Percentiles rank a stretch among this genome's conserved stretches.
phyloP scores from a whole-genome alignment of 306 rosid genomes.

The Sechiopsis laciniata region DNA sequence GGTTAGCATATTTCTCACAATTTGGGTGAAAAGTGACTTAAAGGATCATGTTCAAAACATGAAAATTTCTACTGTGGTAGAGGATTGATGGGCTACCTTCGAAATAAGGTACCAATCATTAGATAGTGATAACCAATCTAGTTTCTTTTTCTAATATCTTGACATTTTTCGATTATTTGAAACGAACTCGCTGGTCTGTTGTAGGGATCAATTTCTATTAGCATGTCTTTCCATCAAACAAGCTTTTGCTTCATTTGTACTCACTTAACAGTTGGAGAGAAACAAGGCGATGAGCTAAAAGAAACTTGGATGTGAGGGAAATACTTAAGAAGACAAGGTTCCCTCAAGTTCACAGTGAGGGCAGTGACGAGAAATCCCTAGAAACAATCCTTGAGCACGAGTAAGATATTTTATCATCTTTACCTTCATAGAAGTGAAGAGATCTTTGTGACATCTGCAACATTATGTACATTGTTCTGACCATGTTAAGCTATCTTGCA shows the following conservation, averaged over 20 bases:
- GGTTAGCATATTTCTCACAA: constrained; percentile 95
- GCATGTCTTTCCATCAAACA: constrained; percentile 94
- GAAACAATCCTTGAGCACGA: constrained; percentile 95
- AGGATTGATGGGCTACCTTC: constrained; percentile 98
- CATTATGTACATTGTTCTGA: not conserved
- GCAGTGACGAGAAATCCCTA: constrained; percentile 71
- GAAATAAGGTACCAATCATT: constrained; percentile 69
- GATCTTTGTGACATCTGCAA: not conserved
- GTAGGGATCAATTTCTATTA: constrained; percentile 94
- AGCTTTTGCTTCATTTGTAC: constrained; percentile 91
- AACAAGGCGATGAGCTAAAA: constrained; percentile 96
- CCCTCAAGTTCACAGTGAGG: constrained; percentile 68
- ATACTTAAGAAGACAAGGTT: constrained; percentile 90
- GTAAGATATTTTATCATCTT: constrained; percentile 38
- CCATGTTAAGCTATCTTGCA: constrained; percentile 22
- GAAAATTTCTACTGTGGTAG: constrained; percentile 98
- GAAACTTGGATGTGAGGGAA: constrained; percentile 95
- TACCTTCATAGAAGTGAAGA: not conserved
- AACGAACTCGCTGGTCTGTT: constrained; percentile 26
- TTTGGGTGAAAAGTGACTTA: constrained; percentile 90
- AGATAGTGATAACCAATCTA: constrained; percentile 7
- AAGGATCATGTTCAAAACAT: constrained; percentile 82
- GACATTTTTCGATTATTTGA: not conserved
- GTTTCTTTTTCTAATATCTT: not conserved
- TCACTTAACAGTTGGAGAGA: constrained; percentile 95